Percentiles rank a stretch among this genome's conserved stretches.
These are phyloP conservation scores for Suillus spraguei DNA, from an alignment of 768 basidiomycete species.

Conservation along the genomic window DNA sequence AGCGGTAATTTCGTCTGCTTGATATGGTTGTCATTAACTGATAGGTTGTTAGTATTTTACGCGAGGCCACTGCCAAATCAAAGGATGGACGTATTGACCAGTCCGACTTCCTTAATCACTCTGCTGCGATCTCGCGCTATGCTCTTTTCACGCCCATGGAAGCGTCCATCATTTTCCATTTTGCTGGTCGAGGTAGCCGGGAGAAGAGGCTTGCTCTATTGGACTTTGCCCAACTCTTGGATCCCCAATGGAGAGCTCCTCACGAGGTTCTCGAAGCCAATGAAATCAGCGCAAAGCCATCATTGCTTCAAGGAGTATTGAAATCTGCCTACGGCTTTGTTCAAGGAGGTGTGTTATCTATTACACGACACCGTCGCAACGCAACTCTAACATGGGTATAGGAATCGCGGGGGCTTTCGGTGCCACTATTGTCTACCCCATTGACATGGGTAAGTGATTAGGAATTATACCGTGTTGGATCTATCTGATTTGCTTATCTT, in stretches of 20 bases:
- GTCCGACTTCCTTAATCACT: constrained; percentile 92
- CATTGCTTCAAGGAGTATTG: constrained; percentile 56
- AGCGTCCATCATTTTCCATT: constrained; percentile 97
- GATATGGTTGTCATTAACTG: constrained; percentile 2
- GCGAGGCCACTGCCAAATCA: constrained; percentile 85
- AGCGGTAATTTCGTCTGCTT: constrained; percentile 52
- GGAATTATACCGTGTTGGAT: constrained; percentile 5
- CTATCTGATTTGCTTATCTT: constrained; percentile 15
- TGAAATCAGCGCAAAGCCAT: constrained; percentile 32
- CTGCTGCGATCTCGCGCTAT: constrained; percentile 86
- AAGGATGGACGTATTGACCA: constrained; percentile 97
- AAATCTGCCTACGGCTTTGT: constrained; percentile 86
- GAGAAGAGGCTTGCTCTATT: constrained; percentile 75
- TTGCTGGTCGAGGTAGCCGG: constrained; percentile 80
- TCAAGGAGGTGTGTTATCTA: constrained; percentile 65
- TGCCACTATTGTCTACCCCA: constrained; percentile 97
- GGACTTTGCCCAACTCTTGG: constrained; percentile 92
- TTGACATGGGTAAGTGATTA: constrained; percentile 75
- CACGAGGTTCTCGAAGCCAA: constrained; percentile 50
- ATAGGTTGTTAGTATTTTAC: constrained; percentile 63
- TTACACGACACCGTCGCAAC: background rate
- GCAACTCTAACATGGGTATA: constrained; percentile 32
- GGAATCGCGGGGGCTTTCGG: constrained; percentile 93
- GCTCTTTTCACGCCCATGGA: constrained; percentile 98
- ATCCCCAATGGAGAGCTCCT: constrained; percentile 85